Percentiles rank a stretch among this genome's conserved stretches.
Conservation (phyloP, 1,284 basidiomycete species). For the Veloboletus limbatus region DNA sequence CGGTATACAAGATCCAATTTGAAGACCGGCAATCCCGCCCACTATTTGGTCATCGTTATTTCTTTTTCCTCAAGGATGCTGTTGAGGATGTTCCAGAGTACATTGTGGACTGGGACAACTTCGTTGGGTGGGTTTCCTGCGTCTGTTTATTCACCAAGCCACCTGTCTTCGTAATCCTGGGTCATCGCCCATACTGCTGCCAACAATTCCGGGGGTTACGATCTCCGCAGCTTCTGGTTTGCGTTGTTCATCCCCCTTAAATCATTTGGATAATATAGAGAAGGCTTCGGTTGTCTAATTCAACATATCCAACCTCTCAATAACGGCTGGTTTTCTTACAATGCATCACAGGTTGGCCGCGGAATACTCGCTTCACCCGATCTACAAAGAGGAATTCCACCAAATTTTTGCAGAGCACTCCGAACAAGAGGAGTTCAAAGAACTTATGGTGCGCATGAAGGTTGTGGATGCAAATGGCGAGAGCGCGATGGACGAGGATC, state of each 20-base stretch:
- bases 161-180: background rate
- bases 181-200: background rate
- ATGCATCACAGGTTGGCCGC: constrained; percentile 64
- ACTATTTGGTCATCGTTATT: constrained; percentile 88
- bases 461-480: constrained; percentile 82
- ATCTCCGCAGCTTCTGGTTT: background rate
- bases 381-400: constrained; percentile 89
- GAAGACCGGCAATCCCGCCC: constrained; percentile 63
- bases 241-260: background rate
- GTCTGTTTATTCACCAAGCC: background rate
- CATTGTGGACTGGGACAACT: constrained; percentile 92
- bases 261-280: background rate
- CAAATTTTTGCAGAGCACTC: constrained; percentile 80
- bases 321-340: constrained; percentile 11
- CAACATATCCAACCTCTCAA: background rate
- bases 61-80: constrained; percentile 91
- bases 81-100: constrained; percentile 98
- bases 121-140: constrained; percentile 65
- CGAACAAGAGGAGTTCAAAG: constrained; percentile 72
- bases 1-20: constrained; percentile 87
- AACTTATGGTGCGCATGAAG: constrained; percentile 82
- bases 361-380: constrained; percentile 73
- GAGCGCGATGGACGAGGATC: constrained; percentile 87
- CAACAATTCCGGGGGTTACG: background rate
- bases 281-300: background rate